phyloP scores from a whole-genome alignment of 495 filamentous ascomycete species.

The Rhizodiscina lignyota region DNA sequence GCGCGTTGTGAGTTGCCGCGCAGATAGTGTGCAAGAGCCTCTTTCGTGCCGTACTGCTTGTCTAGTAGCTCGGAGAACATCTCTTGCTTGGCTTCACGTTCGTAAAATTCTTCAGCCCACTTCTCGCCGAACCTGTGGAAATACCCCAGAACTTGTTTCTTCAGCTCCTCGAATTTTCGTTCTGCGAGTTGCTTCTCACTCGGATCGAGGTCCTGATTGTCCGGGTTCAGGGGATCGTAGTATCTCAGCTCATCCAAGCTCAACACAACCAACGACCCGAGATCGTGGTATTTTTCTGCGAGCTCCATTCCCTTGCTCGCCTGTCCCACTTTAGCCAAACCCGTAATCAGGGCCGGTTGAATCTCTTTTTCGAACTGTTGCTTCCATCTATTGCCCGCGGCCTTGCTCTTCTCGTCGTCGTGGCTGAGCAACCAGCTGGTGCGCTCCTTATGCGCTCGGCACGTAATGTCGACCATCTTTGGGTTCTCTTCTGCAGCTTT shows the following conservation, averaged over 20 bases:
- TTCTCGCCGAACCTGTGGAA: constrained; percentile 33
- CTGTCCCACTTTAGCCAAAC: constrained; percentile 51
- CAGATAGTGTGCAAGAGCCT: constrained; percentile 57
- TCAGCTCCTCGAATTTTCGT: constrained; percentile 8
- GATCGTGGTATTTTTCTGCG: constrained; percentile 44
- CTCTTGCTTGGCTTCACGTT: constrained; percentile 48
- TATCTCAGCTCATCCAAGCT: constrained; percentile 11
- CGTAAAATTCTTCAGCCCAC: constrained; percentile 71
- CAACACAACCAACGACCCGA: constrained; percentile 18
- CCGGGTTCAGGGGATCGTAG: constrained; percentile 3
- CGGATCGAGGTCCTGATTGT: constrained; percentile 6
- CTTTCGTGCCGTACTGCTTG: constrained; percentile 41
- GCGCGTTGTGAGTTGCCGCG: constrained; percentile 48
- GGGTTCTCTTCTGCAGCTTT: constrained; percentile 28
- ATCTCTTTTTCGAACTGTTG: constrained; percentile 29
- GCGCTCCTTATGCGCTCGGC: constrained; percentile 44
- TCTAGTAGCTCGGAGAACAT: constrained; percentile 50
- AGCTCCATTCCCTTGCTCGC: constrained; percentile 51
- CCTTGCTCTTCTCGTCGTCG: constrained; percentile 26
- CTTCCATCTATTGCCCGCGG: constrained; percentile 29
- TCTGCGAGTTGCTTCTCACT: constrained; percentile 7
- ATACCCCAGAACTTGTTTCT: constrained; percentile 13
- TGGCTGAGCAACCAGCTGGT: constrained; percentile 40
- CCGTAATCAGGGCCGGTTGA: constrained; percentile 41
- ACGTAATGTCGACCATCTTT: constrained; percentile 37